Evolutionary conservation across 208 protist genomes (phyloP).

Genomic region (Leishmania martiniquensis): DNA sequence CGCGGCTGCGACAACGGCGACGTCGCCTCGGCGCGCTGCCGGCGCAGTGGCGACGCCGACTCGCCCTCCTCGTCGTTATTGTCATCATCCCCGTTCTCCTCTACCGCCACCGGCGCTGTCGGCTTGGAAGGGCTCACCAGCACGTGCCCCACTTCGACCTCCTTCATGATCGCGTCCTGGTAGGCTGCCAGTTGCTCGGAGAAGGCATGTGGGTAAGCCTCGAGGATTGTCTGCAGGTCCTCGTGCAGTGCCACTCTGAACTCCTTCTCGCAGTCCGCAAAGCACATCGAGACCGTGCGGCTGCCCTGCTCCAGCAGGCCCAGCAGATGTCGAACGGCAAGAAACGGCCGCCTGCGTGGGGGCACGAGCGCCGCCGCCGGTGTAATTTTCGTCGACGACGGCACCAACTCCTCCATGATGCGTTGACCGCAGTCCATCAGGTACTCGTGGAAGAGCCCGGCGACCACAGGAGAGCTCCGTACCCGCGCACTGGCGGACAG

Average conservation of each 20-base stretch:
- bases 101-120: not conserved
- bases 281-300: constrained; percentile 46
- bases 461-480: constrained; percentile 16
- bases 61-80: constrained; percentile 8
- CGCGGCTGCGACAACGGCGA: not conserved
- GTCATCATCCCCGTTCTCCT: not conserved
- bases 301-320: constrained; percentile 77
- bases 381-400: constrained; percentile 18
- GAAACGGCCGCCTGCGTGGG: constrained; percentile 37
- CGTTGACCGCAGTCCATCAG: constrained; percentile 59
- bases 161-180: constrained; percentile 86
- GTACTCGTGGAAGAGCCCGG: constrained; percentile 38
- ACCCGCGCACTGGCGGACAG: constrained; percentile 38
- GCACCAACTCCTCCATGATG: constrained; percentile 35
- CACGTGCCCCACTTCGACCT: constrained; percentile 42
- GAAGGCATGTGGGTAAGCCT: constrained; percentile 77
- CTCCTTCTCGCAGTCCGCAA: constrained; percentile 49
- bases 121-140: constrained; percentile 1
- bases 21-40: constrained; percentile 14
- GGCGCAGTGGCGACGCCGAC: constrained; percentile 7
- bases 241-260: constrained; percentile 87
- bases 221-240: constrained; percentile 90
- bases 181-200: constrained; percentile 94
- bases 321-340: constrained; percentile 80
- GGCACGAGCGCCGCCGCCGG: constrained; percentile 13